A percentile compares a stretch with the other conserved stretches of the same genome.
Evolutionary conservation across 2,329 filamentous ascomycete species (phyloP).

Genomic region (Clonostachys sp.): DNA sequence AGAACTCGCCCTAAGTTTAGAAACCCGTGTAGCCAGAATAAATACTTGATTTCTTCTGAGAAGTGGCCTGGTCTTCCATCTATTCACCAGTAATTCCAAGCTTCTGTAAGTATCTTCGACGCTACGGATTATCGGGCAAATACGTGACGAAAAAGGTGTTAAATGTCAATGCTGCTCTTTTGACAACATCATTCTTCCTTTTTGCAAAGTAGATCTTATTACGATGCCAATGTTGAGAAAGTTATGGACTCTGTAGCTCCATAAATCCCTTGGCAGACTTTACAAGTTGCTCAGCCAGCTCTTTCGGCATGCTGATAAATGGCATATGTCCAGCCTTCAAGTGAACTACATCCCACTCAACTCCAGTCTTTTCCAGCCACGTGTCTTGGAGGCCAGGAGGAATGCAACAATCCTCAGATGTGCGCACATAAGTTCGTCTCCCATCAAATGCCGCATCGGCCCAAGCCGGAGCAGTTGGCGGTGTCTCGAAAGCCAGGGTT

Average conservation of each 20-base stretch:
- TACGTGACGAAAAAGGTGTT: too few relatives aligned
- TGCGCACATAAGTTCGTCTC: background rate
- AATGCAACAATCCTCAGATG: background rate
- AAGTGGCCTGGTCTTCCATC: too few relatives aligned
- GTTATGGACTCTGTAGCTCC: background rate
- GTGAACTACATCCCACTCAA: background rate
- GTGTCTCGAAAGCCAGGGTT: background rate
- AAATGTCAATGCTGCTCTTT: too few relatives aligned
- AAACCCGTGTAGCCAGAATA: too few relatives aligned
- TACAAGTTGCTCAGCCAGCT: background rate
- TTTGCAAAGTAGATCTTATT: too few relatives aligned
- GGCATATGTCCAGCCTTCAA: slow-evolving; percentile 1
- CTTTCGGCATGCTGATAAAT: background rate
- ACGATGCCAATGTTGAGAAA: too few relatives aligned
- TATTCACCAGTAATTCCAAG: too few relatives aligned
- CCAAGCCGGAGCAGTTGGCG: background rate
- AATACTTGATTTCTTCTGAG: too few relatives aligned
- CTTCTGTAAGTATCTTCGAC: too few relatives aligned
- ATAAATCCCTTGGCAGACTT: background rate
- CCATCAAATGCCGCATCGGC: background rate
- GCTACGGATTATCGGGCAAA: too few relatives aligned
- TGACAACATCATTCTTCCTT: too few relatives aligned
- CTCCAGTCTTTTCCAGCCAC: background rate
- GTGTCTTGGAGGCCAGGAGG: background rate
- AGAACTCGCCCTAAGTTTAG: too few relatives aligned